phyloP scores from a whole-genome alignment of 148 eudicot genomes.

The Vaccinium darrowii region DNA sequence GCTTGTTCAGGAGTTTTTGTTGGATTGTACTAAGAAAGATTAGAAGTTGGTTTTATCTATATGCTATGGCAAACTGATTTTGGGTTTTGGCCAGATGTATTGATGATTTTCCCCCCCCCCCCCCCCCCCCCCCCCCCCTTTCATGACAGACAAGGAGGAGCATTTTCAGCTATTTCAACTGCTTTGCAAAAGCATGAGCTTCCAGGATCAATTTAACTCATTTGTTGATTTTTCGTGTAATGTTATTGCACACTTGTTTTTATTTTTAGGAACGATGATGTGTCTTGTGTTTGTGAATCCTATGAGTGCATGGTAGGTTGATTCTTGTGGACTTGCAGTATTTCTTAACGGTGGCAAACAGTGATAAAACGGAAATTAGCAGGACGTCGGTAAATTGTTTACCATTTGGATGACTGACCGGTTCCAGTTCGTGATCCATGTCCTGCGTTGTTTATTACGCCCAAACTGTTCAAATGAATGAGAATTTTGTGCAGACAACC shows the following conservation, averaged over 20 bases:
- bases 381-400: neutral
- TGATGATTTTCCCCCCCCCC: neutral
- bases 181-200: constrained; percentile 6
- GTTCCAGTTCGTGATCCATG: too few relatives aligned
- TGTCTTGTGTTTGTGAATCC: neutral
- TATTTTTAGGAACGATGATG: neutral
- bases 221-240: neutral
- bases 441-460: too few relatives aligned
- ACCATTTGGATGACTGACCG: neutral
- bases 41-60: neutral
- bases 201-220: neutral
- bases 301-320: neutral
- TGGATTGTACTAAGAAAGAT: neutral
- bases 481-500: neutral
- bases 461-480: neutral
- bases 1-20: too few relatives aligned
- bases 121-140: neutral
- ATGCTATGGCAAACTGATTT: neutral
- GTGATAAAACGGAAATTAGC: neutral
- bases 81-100: neutral
- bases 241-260: neutral
- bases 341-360: neutral
- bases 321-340: neutral
- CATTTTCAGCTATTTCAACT: constrained; percentile 8
- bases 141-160: neutral